Conservation (phyloP, 2,329 filamentous ascomycete genomes). For the Hypomyces perniciosus region DNA sequence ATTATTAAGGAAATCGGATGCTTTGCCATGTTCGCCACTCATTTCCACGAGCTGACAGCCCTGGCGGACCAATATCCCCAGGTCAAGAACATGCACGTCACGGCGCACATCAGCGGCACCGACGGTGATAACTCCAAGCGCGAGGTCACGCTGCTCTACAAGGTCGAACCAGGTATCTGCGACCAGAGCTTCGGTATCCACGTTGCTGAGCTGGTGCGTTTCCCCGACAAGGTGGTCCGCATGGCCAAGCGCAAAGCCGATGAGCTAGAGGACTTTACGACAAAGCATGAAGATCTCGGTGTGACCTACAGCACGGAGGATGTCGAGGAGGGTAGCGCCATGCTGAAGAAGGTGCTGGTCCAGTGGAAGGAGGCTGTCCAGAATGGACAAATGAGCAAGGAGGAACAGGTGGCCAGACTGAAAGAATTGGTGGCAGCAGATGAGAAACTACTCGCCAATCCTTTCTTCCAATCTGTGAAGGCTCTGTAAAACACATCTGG, state of each 20-base stretch:
- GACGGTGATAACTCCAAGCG: constrained; percentile 48
- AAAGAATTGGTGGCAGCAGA: constrained; percentile 73
- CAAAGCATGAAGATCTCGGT: constrained; percentile 60
- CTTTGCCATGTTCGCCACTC: constrained; percentile 91
- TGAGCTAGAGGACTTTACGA: constrained; percentile 92
- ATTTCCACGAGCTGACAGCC: constrained; percentile 96
- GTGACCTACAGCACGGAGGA: constrained; percentile 71
- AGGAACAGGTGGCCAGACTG: constrained; percentile 73
- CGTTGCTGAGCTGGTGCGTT: constrained; percentile 92
- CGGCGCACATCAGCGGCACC: constrained; percentile 73
- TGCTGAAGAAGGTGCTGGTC: constrained; percentile 77
- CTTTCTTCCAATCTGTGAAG: constrained; percentile 65
- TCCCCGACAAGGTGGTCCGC: constrained; percentile 92
- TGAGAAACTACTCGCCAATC: constrained; percentile 55
- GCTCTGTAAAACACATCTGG: constrained; percentile 35
- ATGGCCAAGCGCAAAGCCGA: constrained; percentile 99
- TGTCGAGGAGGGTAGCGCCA: constrained; percentile 77
- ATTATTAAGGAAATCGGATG: constrained; percentile 93
- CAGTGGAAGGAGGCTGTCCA: constrained; percentile 78
- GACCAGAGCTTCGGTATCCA: constrained; percentile 98
- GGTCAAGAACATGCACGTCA: constrained; percentile 90
- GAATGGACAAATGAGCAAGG: constrained; percentile 54
- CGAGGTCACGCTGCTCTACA: constrained; percentile 93
- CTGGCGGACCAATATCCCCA: constrained; percentile 80
- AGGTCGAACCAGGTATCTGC: constrained; percentile 90